Evolutionary conservation across 23 red algal genomes (phyloP).

Genomic region (Gracilariopsis chorda): DNA sequence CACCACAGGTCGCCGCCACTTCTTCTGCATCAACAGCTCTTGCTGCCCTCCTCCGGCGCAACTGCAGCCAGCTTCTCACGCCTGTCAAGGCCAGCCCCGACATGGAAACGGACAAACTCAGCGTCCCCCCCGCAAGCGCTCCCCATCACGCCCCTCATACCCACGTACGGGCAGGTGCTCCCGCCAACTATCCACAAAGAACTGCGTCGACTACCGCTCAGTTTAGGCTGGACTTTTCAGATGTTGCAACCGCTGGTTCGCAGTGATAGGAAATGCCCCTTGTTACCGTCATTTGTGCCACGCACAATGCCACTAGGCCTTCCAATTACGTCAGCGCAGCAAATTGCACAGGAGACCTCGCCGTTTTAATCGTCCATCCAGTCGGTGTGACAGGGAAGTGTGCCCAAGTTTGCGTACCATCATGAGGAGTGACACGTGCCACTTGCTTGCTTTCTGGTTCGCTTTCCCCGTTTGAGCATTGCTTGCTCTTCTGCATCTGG

Average conservation of each 20-base stretch:
- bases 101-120: background rate
- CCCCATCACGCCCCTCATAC: background rate
- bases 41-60: no score
- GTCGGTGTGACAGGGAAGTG: no score
- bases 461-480: background rate
- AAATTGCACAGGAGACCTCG: background rate
- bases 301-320: background rate
- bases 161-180: background rate
- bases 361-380: background rate
- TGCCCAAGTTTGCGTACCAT: no score
- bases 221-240: conserved; percentile 2
- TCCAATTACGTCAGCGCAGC: background rate
- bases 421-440: no score
- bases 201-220: background rate
- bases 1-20: no score
- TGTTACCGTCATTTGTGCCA: conserved; percentile 17
- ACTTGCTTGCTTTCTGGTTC: no score
- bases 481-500: background rate
- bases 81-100: background rate
- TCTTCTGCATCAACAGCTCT: no score
- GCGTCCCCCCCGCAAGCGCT: background rate
- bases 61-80: background rate
- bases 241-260: conserved; percentile 17
- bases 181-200: conserved; percentile 10
- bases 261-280: background rate